Percentiles rank a stretch among this genome's conserved stretches.
Evolutionary conservation across 179 eudicot genomes (phyloP).

Genomic region (Spergularia azorica): DNA sequence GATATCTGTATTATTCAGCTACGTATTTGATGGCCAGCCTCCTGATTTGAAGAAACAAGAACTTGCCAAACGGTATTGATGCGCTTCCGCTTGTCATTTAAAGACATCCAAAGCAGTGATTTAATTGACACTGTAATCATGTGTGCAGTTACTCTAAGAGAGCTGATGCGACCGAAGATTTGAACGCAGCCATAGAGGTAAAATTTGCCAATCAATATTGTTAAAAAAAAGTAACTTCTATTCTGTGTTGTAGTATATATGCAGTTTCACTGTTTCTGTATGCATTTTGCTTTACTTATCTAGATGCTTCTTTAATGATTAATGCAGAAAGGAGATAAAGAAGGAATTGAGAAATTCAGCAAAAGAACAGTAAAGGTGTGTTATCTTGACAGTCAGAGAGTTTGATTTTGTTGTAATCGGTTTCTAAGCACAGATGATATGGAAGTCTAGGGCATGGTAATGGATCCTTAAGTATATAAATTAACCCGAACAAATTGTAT

Average conservation of each 20-base stretch:
- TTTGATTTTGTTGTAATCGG: neutral
- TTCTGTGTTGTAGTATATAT: slow-evolving; percentile 7
- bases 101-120: neutral
- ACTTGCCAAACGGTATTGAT: slow-evolving; percentile 87
- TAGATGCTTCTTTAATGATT: slow-evolving; percentile 3
- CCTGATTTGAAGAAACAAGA: slow-evolving; percentile 97
- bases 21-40: slow-evolving; percentile 94
- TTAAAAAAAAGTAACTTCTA: neutral
- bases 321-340: slow-evolving; percentile 80
- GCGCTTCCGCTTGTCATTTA: slow-evolving; percentile 6
- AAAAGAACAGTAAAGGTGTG: slow-evolving; percentile 92
- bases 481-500: neutral
- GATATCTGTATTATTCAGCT: slow-evolving; percentile 39
- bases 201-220: neutral
- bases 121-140: slow-evolving; percentile 18
- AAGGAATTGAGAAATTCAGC: slow-evolving; percentile 93
- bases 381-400: slow-evolving; percentile 9
- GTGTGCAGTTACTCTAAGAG: slow-evolving; percentile 69
- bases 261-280: neutral
- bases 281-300: slow-evolving; percentile 5
- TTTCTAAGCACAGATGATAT: neutral
- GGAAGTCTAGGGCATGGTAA: neutral
- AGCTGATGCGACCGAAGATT: slow-evolving; percentile 88
- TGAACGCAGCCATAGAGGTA: slow-evolving; percentile 81
- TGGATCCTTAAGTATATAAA: neutral